Conservation (phyloP, 371 early-diverging fungal genomes). For the Mortierella sp. region DNA sequence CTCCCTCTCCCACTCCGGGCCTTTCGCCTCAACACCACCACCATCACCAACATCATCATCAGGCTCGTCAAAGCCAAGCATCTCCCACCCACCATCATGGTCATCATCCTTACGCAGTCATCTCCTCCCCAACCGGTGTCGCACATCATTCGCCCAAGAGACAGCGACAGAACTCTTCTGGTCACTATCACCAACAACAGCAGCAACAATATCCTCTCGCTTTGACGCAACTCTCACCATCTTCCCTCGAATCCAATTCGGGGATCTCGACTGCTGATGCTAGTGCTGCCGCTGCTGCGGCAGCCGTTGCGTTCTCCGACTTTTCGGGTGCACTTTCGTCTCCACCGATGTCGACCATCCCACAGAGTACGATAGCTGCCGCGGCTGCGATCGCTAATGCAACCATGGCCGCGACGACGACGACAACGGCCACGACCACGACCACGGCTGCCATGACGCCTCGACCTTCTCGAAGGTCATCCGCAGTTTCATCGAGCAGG, state of each 20-base stretch:
- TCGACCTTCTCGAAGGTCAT: slow-evolving; percentile 8
- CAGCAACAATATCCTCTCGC: slow-evolving; percentile 18
- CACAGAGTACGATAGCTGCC: slow-evolving; percentile 13
- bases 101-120: not conserved
- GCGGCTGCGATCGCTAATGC: not conserved
- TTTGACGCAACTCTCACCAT: slow-evolving; percentile 21
- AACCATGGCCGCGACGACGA: not conserved
- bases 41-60: slow-evolving; percentile 17
- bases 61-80: not conserved
- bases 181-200: too few relatives aligned
- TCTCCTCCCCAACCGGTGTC: not conserved
- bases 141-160: slow-evolving; percentile 27
- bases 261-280: too few relatives aligned
- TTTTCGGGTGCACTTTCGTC: slow-evolving; percentile 3
- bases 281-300: too few relatives aligned
- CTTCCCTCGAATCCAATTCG: slow-evolving; percentile 6
- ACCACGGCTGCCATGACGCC: slow-evolving; percentile 1
- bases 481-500: slow-evolving; percentile 14
- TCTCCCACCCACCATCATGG: slow-evolving; percentile 3
- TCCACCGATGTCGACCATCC: not conserved
- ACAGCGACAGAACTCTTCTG: slow-evolving; percentile 25
- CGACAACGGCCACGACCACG: not conserved
- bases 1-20: slow-evolving; percentile 2
- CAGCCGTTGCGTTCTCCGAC: slow-evolving; percentile 15
- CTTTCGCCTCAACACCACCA: slow-evolving; percentile 8